Evolutionary conservation across 768 basidiomycete species (phyloP), one percentile per base, ranked within the genome.

Genomic region (Tulasnella sp.): DNA sequence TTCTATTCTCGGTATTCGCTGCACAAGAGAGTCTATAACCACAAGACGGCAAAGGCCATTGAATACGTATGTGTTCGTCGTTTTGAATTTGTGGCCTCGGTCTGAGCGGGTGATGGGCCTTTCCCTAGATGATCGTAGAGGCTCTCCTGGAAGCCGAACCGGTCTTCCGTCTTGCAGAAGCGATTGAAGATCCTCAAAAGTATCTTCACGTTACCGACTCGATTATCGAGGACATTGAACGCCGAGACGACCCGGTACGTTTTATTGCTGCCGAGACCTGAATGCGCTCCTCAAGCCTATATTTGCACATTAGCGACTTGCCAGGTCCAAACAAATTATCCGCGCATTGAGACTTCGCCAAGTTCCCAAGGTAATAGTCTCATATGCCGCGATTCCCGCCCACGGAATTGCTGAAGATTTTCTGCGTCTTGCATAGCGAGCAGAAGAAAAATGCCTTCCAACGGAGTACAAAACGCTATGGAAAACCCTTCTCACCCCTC

Each of bases 1-100:
- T 93, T 89, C 78, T 86, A 88, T 39, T 89, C 89, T 1, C 87
- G 93, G 3, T 94, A 93, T 80, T 91, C 88, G 45, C 84, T 94
- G n/a, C 92, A 93, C 82, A 94, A 93, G 80, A 87, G 86, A 8
- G 86, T 93, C n/a, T 95, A 94, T 79, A 90, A 88, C 77, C 93
- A 94, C 82, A 93, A 93, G 81, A 88, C 91, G 1, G 92, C 91
- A 3, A 91, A 87, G 79, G 89, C 91, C 0, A 90, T 94, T 71
- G 93, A 93, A 81, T 40, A 76, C 45, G 75, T 76, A 8, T 3
- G 75, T 11, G 9, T 36, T 25, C 25, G 22, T 40, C 40, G 17
- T 8, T 49, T 25, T 1, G 22, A 8, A 39, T 45, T 2, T 15
- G 25, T 42, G 17, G 19, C 31, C 22, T 69, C 38, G 36, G 36